Base-by-base conservation (phyloP, 352 stramenopile species). In the Phytophthora aleatoria region DNA sequence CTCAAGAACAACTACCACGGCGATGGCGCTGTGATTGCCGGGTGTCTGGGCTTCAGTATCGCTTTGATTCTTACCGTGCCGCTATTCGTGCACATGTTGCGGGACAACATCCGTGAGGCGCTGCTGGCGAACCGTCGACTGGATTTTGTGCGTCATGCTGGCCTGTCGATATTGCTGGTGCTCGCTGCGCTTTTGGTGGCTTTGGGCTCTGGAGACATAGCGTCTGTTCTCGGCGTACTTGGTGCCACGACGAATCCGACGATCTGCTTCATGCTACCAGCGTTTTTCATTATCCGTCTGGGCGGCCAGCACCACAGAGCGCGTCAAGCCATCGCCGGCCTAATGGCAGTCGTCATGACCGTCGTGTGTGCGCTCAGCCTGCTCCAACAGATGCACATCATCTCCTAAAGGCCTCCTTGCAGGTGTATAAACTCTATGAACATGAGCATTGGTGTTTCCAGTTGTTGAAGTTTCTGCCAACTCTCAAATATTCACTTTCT, bases 221-320 rank as follows among this genome's bases (percentile, higher is more conserved):
- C 87, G 12, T 92, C 83, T 5, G 87, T 96, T 47, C 81, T 96
- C n/a, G 76, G 75, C 4, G 67, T 96, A 15, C 76, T 96, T 11
- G 89, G 89, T 38, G 79, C 87, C 28, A 96, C 87, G 24, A 93
- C 87, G 2, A 96, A 96, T 73, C 89, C 89, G 3, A 68, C 88
- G 54, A 95, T 96, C 63, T 95, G 89, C 70, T 96, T 94, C 63
- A 64, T 95, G 48, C 70, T 96, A n/a, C 89, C 89, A 12, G 83
- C 87, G 20, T 92, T 89, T 51, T 95, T 94, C 60, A 72, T 92
- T 56, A 61, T 76, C 27, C 76, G 79, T 16, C 57, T 94, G 4
- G 84, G 82, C 13, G 61, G 62, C 3, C 49, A 72, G 28, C 60
- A 73, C 12, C 75, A 87, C 47, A 55, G 62, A 13, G 48, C 55